Percentiles rank a stretch among this genome's conserved stretches.
These are phyloP conservation scores for Lachnellula suecica DNA, from an alignment of 2,329 filamentous ascomycete genomes.

Conservation along the genomic window DNA sequence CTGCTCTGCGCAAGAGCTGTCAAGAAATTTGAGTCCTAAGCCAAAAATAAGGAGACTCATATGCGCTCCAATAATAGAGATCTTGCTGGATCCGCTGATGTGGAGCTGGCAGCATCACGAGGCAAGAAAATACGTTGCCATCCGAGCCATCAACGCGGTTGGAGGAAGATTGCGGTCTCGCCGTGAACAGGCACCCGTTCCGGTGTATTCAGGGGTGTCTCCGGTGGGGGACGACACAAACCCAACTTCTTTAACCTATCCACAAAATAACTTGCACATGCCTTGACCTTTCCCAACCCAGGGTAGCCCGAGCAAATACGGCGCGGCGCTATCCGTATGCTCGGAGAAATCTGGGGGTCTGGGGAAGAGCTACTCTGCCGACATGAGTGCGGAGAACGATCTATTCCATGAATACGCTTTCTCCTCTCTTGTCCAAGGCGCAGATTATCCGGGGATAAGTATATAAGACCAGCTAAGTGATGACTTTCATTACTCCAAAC, in stretches of 20 bases:
- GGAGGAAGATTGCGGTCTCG: not conserved
- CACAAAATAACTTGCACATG: too few species aligned
- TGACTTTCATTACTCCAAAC: not conserved
- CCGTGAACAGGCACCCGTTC: not conserved
- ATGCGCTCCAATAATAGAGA: not conserved
- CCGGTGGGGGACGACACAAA: not conserved
- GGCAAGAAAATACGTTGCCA: too few species aligned
- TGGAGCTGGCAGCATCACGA: too few species aligned
- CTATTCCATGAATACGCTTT: not conserved
- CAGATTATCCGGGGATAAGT: conserved; percentile 2
- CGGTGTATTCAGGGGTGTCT: conserved; percentile 4
- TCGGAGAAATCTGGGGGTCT: conserved; percentile 1
- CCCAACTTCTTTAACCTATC: too few species aligned
- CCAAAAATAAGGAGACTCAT: too few species aligned
- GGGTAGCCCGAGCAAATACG: too few species aligned
- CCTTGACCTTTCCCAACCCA: too few species aligned
- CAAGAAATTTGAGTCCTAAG: too few species aligned
- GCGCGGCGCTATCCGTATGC: too few species aligned
- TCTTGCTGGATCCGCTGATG: too few species aligned
- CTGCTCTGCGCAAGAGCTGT: too few species aligned
- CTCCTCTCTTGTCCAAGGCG: not conserved
- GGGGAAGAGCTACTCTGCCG: not conserved
- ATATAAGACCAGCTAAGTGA: not conserved
- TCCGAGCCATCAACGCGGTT: too few species aligned
- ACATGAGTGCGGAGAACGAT: not conserved